Conservation (phyloP, 345 rosid species). For the Luvunga scandens region DNA sequence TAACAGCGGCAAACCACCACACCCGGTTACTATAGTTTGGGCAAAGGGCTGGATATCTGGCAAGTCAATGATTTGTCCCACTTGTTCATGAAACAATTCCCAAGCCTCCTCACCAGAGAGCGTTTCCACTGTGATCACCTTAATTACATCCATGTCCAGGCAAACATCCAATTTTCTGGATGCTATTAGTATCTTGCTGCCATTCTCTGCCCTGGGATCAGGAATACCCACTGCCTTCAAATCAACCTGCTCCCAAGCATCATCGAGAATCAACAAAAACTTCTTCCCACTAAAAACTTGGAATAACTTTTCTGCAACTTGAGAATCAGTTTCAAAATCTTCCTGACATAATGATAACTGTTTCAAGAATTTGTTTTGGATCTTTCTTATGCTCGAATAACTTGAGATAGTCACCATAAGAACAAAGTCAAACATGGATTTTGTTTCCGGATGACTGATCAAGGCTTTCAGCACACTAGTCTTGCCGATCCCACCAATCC, state of each 20-base stretch:
- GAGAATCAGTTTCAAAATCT: background rate
- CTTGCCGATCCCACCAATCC: slow-evolving; percentile 16
- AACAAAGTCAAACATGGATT: background rate
- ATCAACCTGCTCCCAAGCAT: slow-evolving; percentile 18
- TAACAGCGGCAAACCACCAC: slow-evolving; percentile 6
- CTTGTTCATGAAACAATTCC: slow-evolving; percentile 12
- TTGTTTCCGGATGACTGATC: slow-evolving; percentile 1
- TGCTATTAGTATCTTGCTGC: slow-evolving; percentile 9
- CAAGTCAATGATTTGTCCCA: background rate
- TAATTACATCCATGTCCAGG: slow-evolving; percentile 2
- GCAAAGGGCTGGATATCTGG: slow-evolving; percentile 10
- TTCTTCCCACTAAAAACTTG: background rate
- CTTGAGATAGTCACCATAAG: slow-evolving; percentile 11
- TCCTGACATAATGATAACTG: background rate
- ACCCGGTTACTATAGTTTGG: background rate
- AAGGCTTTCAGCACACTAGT: slow-evolving; percentile 4
- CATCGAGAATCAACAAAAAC: slow-evolving; percentile 18
- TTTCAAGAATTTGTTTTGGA: slow-evolving; percentile 8
- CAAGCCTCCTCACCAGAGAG: slow-evolving; percentile 14
- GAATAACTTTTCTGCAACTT: slow-evolving; percentile 2
- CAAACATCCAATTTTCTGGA: slow-evolving; percentile 12
- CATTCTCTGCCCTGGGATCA: background rate
- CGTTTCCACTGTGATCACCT: background rate
- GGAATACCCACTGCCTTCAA: slow-evolving; percentile 15
- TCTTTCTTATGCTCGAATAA: slow-evolving; percentile 13